A percentile compares a stretch with the other conserved stretches of the same genome.
These are phyloP conservation scores for Phylloporus scabripes DNA, from an alignment of 768 basidiomycete species.

Conservation along the genomic window DNA sequence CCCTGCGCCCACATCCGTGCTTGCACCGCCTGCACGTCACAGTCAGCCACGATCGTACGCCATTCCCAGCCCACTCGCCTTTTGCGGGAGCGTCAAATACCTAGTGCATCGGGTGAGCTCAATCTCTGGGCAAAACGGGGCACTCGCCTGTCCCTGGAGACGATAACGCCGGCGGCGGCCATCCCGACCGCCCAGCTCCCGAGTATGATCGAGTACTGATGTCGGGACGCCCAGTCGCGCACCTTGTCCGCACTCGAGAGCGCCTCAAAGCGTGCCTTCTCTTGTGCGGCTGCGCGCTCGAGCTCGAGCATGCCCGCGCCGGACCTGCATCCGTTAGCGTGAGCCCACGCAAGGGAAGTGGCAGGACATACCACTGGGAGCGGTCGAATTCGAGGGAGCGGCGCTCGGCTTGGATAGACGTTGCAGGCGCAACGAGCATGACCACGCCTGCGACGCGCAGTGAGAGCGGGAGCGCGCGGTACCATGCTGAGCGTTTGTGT, in stretches of 20 bases:
- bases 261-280: conserved; percentile 43
- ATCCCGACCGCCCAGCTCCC: conserved; percentile 72
- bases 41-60: too few species aligned
- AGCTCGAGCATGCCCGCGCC: conserved; percentile 49
- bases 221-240: conserved; percentile 56
- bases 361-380: conserved; percentile 47
- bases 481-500: conserved; percentile 51
- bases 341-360: background rate
- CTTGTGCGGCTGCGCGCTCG: conserved; percentile 35
- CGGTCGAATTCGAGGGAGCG: conserved; percentile 61
- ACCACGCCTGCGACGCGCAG: conserved; percentile 69
- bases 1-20: conserved; percentile 90
- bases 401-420: conserved; percentile 71
- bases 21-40: conserved; percentile 48
- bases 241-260: conserved; percentile 49
- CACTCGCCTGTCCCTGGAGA: conserved; percentile 60
- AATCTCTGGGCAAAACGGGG: too few species aligned
- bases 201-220: conserved; percentile 69
- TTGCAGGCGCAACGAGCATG: conserved; percentile 56
- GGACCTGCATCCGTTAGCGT: conserved; percentile 13
- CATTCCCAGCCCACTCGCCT: conserved; percentile 10
- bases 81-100: conserved; percentile 26
- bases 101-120: conserved; percentile 3
- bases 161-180: conserved; percentile 56
- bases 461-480: conserved; percentile 58